A percentile compares a stretch with the other conserved stretches of the same genome.
These are phyloP conservation scores for Adiantum capillusveneris DNA, from an alignment of 75 land plant genomes.

Conservation along the genomic window DNA sequence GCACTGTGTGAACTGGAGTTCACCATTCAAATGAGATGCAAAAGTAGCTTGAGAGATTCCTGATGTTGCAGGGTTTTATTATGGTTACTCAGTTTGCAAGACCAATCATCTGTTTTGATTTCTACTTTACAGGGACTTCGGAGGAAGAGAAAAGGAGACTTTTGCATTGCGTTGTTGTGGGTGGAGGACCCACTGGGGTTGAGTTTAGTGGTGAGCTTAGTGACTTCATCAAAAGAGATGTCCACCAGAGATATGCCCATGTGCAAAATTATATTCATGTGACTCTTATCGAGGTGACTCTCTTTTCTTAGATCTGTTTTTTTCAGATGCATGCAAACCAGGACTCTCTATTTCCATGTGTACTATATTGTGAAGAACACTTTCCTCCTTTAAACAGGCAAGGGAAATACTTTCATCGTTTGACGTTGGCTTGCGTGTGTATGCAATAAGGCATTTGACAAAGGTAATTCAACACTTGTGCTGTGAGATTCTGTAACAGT, in stretches of 20 bases:
- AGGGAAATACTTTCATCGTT: slow-evolving; percentile 91
- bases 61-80: too few species aligned
- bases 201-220: slow-evolving; percentile 99
- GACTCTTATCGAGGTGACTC: slow-evolving; percentile 73
- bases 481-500: too few species aligned
- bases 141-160: slow-evolving; percentile 72
- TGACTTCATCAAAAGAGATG: slow-evolving; percentile 86
- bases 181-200: slow-evolving; percentile 99
- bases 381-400: slow-evolving; percentile 57
- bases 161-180: slow-evolving; percentile 92
- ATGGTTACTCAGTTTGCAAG: too few species aligned
- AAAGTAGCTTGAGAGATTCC: too few species aligned
- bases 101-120: too few species aligned
- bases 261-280: slow-evolving; percentile 79
- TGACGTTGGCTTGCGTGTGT: slow-evolving; percentile 78
- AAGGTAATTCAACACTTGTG: slow-evolving; percentile 56
- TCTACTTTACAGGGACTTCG: slow-evolving; percentile 46
- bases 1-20: too few species aligned
- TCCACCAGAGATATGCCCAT: slow-evolving; percentile 74
- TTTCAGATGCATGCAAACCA: too few species aligned
- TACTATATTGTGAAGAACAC: too few species aligned
- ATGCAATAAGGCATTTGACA: slow-evolving; percentile 72
- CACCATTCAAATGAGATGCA: too few species aligned
- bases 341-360: too few species aligned
- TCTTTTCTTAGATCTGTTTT: too few species aligned